Evolutionary conservation across 2,329 filamentous ascomycete genomes (phyloP), one percentile per base, ranked within the genome.

Genomic region (Apiospora phragmitis): DNA sequence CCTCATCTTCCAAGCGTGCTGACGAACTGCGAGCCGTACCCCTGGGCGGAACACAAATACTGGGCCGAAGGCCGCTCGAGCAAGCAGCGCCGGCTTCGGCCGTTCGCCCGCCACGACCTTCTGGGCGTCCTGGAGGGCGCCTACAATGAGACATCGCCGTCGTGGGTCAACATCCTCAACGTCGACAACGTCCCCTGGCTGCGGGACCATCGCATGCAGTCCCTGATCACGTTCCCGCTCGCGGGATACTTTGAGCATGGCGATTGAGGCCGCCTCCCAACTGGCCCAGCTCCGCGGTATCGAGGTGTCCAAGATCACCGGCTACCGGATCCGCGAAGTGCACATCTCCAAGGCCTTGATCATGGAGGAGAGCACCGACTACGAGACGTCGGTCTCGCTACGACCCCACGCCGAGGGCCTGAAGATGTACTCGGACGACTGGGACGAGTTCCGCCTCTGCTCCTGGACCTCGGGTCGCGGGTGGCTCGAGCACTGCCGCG

Each of bases 401-500:
- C 73, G 76, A 24, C 68, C 75, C 5, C 73, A 75, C 70, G 32
- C 45, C 67, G 43, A 68, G 16, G 45, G 67, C 12, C 72, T 74
- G 9, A 72, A 74, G 69, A 49, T 70, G 35, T 77, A 55, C 32
- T 55, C 67, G 6, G 43, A 68, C 21, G 45, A 68, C 18, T 68
- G 78, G 76, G 76, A 80, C 67, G 79, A 80, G 69, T 83, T 84
- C 71, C 70, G 76, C 11, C 79, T 84, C 38, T 81, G 76, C 16
- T 81, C 81, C 16, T 82, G 77, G 74, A 77, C 78, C 0, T 74
- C 75, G 14, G 79, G 76, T 43, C 77, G 79, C 51, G 78, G 78
- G n/a, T 84, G 82, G 82, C 77, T 77, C 21, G 80, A 83, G 68
- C 76, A 84, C 72, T 83, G 82, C 69, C 75, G 76, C 69, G 45